phyloP scores from a whole-genome alignment of 139 green algal genomes.

The Micractinium sp. region DNA sequence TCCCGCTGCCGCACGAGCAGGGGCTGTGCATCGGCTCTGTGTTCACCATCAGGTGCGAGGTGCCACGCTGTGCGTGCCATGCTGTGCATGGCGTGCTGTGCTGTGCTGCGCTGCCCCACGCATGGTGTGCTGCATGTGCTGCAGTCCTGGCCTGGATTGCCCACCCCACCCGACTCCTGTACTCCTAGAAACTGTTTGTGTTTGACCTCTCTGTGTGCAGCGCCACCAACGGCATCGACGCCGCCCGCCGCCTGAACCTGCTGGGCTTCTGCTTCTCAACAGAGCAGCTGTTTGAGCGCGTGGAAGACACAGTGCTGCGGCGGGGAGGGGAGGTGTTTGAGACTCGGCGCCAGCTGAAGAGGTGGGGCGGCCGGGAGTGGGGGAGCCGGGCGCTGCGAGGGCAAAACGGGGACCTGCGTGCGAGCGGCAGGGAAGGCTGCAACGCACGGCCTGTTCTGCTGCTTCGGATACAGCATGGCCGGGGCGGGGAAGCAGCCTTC shows the following conservation, averaged over 20 bases:
- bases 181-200: no score
- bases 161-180: no score
- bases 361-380: no score
- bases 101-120: background rate
- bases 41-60: slow-evolving; percentile 51
- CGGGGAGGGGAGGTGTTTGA: slow-evolving; percentile 61
- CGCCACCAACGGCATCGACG: slow-evolving; percentile 78
- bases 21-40: slow-evolving; percentile 76
- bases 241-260: slow-evolving; percentile 62
- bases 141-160: no score
- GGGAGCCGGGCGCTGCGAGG: no score
- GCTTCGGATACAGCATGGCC: background rate
- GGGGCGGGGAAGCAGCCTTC: background rate
- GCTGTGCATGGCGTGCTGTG: background rate
- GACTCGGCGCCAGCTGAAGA: slow-evolving; percentile 51
- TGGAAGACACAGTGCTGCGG: slow-evolving; percentile 48
- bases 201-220: background rate
- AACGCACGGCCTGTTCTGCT: no score
- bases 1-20: slow-evolving; percentile 74
- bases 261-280: slow-evolving; percentile 77
- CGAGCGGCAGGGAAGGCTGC: no score
- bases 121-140: no score
- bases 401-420: no score
- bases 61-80: background rate
- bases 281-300: slow-evolving; percentile 58